Evolutionary conservation across 352 stramenopile species (phyloP).

Genomic region (Phytopythium helicoides): DNA sequence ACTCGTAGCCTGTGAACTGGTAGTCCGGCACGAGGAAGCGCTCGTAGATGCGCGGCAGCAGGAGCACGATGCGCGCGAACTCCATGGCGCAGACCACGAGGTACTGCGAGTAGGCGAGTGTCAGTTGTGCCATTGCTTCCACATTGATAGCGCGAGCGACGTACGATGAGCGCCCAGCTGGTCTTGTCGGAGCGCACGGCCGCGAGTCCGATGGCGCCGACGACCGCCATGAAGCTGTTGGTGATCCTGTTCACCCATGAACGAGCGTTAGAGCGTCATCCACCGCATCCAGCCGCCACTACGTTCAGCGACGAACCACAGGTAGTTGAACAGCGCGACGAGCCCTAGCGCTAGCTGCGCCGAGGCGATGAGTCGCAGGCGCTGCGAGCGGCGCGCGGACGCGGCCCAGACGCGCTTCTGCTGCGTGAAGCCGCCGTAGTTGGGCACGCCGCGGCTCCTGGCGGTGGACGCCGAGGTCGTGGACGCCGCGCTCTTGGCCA

Average conservation of each 20-base stretch:
- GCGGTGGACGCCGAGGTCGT: slow-evolving; percentile 28
- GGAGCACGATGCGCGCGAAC: slow-evolving; percentile 65
- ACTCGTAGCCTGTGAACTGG: slow-evolving; percentile 65
- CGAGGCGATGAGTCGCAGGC: slow-evolving; percentile 60
- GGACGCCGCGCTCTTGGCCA: slow-evolving; percentile 25
- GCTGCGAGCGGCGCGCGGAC: slow-evolving; percentile 54
- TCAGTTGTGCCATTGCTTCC: not conserved
- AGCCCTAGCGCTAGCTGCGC: slow-evolving; percentile 60
- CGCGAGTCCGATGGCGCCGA: slow-evolving; percentile 60
- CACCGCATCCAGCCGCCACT: too few relatives aligned
- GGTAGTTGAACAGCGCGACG: slow-evolving; percentile 62
- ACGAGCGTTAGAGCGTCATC: slow-evolving; percentile 7
- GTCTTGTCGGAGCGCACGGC: slow-evolving; percentile 75
- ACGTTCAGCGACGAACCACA: too few relatives aligned
- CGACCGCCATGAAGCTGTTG: slow-evolving; percentile 72
- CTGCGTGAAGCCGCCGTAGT: slow-evolving; percentile 74
- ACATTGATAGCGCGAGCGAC: slow-evolving; percentile 11
- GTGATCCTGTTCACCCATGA: slow-evolving; percentile 28
- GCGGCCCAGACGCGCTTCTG: slow-evolving; percentile 76
- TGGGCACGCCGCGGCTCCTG: slow-evolving; percentile 22
- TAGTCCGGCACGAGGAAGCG: slow-evolving; percentile 53
- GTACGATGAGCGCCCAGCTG: slow-evolving; percentile 76
- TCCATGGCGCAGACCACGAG: slow-evolving; percentile 69
- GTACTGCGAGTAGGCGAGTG: slow-evolving; percentile 30
- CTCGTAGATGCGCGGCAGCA: slow-evolving; percentile 61